Evolutionary conservation across 768 basidiomycete genomes (phyloP).

Genomic region (Imleria badia): DNA sequence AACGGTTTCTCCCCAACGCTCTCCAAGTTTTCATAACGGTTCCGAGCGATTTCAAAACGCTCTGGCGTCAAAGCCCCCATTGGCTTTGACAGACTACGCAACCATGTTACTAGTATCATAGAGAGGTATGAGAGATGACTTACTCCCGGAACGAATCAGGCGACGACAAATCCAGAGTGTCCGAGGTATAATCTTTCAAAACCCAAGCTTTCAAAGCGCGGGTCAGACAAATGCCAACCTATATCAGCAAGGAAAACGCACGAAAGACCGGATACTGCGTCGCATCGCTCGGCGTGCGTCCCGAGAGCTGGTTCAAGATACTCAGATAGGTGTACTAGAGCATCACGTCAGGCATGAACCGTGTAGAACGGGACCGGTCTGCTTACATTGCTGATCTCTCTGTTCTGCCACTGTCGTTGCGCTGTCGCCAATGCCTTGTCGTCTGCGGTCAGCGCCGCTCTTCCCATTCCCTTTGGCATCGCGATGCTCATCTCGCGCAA

Average conservation of each 20-base stretch:
- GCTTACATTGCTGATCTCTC: conserved; percentile 89
- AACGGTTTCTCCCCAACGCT: conserved; percentile 87
- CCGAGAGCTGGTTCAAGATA: conserved; percentile 88
- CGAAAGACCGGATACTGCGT: conserved; percentile 94
- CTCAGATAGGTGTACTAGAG: conserved; percentile 83
- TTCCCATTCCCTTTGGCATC: conserved; percentile 22
- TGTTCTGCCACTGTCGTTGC: conserved; percentile 81
- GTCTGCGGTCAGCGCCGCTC: conserved; percentile 2
- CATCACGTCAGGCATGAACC: not conserved
- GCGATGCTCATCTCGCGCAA: conserved; percentile 38
- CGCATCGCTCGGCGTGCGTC: conserved; percentile 90
- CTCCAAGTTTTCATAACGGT: conserved; percentile 70
- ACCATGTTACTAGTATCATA: not conserved
- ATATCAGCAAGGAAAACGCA: conserved; percentile 35
- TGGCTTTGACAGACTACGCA: conserved; percentile 69
- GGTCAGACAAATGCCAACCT: not conserved
- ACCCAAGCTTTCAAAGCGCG: conserved; percentile 71
- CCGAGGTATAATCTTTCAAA: conserved; percentile 77
- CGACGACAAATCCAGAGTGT: conserved; percentile 61
- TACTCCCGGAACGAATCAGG: conserved; percentile 71
- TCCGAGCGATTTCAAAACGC: conserved; percentile 71
- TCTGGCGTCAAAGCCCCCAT: conserved; percentile 87
- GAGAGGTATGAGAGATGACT: conserved; percentile 22
- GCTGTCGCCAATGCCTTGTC: conserved; percentile 60
- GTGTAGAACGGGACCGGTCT: not conserved